Percentiles rank a stretch among this genome's conserved stretches.
phyloP scores from a whole-genome alignment of 2,329 filamentous ascomycete species.

The Ophiostoma himal-ulmi region DNA sequence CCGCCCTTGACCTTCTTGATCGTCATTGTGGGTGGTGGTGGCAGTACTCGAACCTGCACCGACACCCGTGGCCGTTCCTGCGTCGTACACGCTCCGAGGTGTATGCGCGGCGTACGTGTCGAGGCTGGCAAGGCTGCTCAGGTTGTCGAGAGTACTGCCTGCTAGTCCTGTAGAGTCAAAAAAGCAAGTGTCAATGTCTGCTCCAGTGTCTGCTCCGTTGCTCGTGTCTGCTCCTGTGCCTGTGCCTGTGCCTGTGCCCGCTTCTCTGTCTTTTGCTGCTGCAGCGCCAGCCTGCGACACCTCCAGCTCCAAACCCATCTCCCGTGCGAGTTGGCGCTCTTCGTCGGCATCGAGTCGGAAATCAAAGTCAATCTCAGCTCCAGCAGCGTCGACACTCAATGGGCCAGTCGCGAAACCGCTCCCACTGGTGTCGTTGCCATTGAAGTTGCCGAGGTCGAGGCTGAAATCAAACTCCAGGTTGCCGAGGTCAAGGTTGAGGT shows the following conservation, averaged over 20 bases:
- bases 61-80: neutral
- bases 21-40: conserved; percentile 6
- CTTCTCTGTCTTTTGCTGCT: neutral
- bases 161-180: conserved; percentile 12
- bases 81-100: neutral
- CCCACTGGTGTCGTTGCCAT: neutral
- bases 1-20: conserved; percentile 19
- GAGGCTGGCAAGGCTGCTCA: neutral
- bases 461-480: neutral
- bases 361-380: neutral
- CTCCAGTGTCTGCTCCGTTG: neutral
- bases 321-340: conserved; percentile 1
- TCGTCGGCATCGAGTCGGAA: neutral
- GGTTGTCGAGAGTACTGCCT: neutral
- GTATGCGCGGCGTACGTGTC: neutral
- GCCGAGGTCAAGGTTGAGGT: neutral
- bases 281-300: neutral
- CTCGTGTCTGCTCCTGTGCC: neutral
- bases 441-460: neutral
- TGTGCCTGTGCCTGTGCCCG: neutral
- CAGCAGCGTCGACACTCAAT: neutral
- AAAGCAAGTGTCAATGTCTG: conserved; percentile 19
- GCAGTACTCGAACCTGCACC: neutral
- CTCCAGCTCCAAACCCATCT: conserved; percentile 12
- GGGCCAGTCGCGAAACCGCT: neutral